Evolutionary conservation across 2,329 filamentous ascomycete species (phyloP).

Genomic region (Cryphonectria radicalis): DNA sequence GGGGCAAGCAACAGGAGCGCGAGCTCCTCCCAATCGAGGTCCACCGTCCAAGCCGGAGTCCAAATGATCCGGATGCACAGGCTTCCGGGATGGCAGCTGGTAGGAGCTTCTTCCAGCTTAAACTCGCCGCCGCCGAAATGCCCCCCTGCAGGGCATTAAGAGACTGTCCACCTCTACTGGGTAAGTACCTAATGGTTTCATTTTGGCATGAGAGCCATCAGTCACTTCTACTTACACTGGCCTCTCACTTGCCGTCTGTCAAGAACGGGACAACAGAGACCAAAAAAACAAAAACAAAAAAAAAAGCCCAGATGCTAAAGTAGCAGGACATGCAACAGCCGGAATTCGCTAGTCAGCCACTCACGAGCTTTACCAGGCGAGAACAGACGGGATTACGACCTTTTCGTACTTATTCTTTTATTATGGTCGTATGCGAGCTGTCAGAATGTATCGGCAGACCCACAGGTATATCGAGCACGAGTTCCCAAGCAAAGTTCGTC

Average conservation of each 20-base stretch:
- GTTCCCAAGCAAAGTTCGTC: too few relatives aligned
- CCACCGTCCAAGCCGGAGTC: neutral
- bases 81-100: neutral
- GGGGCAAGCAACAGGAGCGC: neutral
- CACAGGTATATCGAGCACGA: neutral
- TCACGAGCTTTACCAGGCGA: constrained; percentile 20
- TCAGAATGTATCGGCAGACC: neutral
- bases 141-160: too few relatives aligned
- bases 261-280: neutral
- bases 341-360: constrained; percentile 14
- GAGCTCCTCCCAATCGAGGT: neutral
- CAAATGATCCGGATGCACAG: neutral
- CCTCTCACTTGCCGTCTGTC: neutral
- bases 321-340: constrained; percentile 17
- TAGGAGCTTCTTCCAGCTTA: neutral
- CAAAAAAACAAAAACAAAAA: neutral
- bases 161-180: too few relatives aligned
- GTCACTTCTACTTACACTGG: neutral
- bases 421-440: constrained; percentile 17
- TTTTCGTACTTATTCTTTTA: neutral
- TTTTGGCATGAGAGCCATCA: neutral
- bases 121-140: neutral
- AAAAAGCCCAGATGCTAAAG: neutral
- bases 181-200: neutral
- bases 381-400: constrained; percentile 15